phyloP scores from a whole-genome alignment of 805 yeast species.

The Kodamaea leandrae region DNA sequence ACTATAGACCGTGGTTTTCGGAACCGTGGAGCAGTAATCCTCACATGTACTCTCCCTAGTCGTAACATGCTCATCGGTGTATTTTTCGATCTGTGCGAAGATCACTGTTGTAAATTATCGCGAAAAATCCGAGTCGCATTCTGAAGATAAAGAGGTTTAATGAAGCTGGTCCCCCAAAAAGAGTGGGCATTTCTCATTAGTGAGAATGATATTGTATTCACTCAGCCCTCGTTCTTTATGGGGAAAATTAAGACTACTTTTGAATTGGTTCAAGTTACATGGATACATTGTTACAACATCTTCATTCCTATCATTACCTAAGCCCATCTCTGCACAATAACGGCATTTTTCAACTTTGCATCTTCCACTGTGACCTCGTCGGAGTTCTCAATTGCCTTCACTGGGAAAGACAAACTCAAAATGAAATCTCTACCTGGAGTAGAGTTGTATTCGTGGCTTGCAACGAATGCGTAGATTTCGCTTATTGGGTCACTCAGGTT shows the following conservation, averaged over 20 bases:
- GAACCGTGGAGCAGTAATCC: too few relatives aligned
- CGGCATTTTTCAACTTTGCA: constrained; percentile 78
- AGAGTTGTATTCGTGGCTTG: constrained; percentile 42
- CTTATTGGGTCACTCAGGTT: constrained; percentile 63
- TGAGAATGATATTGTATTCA: too few relatives aligned
- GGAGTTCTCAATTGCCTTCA: constrained; percentile 61
- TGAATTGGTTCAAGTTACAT: not conserved
- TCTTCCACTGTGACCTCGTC: constrained; percentile 55
- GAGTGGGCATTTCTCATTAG: too few relatives aligned
- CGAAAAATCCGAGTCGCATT: too few relatives aligned
- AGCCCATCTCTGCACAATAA: constrained; percentile 84
- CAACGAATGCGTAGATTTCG: constrained; percentile 66
- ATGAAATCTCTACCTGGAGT: constrained; percentile 51
- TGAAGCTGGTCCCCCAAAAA: too few relatives aligned
- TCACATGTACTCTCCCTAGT: constrained; percentile 1
- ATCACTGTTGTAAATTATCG: not conserved
- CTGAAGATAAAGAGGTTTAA: not conserved
- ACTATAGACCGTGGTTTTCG: too few relatives aligned
- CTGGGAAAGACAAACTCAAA: constrained; percentile 80
- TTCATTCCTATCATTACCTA: too few relatives aligned
- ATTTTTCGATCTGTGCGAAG: not conserved
- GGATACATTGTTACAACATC: too few relatives aligned
- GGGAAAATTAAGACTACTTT: too few relatives aligned
- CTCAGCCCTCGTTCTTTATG: too few relatives aligned
- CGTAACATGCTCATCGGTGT: not conserved